These are phyloP conservation scores for Linderniella brevidens DNA, from an alignment of 257 asterid species.

Conservation along the genomic window DNA sequence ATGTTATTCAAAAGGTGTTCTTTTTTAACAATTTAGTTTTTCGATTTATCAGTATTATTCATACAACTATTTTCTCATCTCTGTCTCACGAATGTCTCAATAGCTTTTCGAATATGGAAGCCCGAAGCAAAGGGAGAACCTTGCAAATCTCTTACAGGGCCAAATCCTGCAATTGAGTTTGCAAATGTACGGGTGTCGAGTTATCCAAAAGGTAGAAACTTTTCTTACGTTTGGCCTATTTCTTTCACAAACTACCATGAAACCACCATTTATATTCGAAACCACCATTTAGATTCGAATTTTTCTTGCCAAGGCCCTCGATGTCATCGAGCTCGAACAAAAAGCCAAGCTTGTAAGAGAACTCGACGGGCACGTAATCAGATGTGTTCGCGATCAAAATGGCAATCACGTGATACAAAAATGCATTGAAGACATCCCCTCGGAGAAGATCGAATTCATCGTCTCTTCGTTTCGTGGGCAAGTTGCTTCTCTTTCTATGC, in stretches of 20 bases:
- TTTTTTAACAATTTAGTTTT: slow-evolving; percentile 3
- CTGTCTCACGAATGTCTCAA: not conserved
- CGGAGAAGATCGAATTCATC: slow-evolving; percentile 28
- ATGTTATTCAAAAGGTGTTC: slow-evolving; percentile 47
- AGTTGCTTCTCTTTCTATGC: slow-evolving; percentile 54
- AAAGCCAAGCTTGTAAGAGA: slow-evolving; percentile 33
- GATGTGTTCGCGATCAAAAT: slow-evolving; percentile 42
- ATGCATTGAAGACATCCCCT: slow-evolving; percentile 52
- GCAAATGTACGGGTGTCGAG: slow-evolving; percentile 66
- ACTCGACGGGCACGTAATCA: slow-evolving; percentile 38
- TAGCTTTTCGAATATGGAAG: slow-evolving; percentile 45
- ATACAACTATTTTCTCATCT: not conserved
- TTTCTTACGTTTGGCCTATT: not conserved
- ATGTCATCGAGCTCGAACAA: slow-evolving; percentile 36
- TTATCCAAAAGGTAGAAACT: slow-evolving; percentile 40
- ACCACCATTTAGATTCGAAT: not conserved
- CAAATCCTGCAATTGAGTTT: slow-evolving; percentile 34
- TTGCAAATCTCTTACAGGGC: slow-evolving; percentile 35
- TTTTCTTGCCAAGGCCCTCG: slow-evolving; percentile 24
- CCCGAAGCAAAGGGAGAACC: slow-evolving; percentile 31
- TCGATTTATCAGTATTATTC: not conserved
- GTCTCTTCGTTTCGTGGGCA: slow-evolving; percentile 43
- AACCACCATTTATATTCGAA: not conserved
- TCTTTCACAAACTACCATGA: not conserved
- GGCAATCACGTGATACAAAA: slow-evolving; percentile 62